Base-by-base conservation (phyloP, 805 yeast species). In the Brettanomyces custersianus region DNA sequence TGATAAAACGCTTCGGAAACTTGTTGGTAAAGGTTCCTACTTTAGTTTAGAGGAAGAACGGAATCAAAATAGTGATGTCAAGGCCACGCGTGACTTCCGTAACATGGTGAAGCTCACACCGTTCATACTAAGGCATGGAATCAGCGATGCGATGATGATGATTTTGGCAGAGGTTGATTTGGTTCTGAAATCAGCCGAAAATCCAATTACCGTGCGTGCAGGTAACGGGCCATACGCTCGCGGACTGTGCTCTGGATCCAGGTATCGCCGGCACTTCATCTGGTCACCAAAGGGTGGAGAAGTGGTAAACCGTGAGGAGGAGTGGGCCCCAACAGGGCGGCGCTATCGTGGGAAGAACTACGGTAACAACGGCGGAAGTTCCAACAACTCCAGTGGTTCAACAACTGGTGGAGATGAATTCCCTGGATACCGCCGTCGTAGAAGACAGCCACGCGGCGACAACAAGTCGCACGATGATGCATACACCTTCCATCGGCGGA, bases 81-180 rank as follows among this genome's bases (percentile, higher is more conserved):
- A n/a, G 29, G 7, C 29, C 7, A 9, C 16, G 7, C 10, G 15
- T 7, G 29, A 26, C 8, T n/a, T 26, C 7, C 29, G 29, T 26
- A 26, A 26, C 29, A 7, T 26, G 10, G 29, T 26, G 29, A 58
- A 57, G 35, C 53, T 65, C 40, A 63, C 70, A 7, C 57, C 66
- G 20, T 66, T 67, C 49, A 63, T 61, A 42, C 67, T 69, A 15
- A 53, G 69, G 40, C 52, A 74, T 35, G 51, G 53, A 6, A 60
- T 70, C 27, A 65, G 72, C 42, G 73, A 67, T 40, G 57, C 72
- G 6, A 59, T 70, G 30, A 53, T 69, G 40, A 48, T 67, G 22
- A 52, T 70, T 6, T 63, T 70, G 28, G 50, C 70, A 28, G 77
- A 71, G 49, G 67, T 69, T 36, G 75, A 71, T 45, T 40, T 55